Base-by-base conservation (phyloP, 306 rosid genomes). In the Casuarina cunninghamiana region DNA sequence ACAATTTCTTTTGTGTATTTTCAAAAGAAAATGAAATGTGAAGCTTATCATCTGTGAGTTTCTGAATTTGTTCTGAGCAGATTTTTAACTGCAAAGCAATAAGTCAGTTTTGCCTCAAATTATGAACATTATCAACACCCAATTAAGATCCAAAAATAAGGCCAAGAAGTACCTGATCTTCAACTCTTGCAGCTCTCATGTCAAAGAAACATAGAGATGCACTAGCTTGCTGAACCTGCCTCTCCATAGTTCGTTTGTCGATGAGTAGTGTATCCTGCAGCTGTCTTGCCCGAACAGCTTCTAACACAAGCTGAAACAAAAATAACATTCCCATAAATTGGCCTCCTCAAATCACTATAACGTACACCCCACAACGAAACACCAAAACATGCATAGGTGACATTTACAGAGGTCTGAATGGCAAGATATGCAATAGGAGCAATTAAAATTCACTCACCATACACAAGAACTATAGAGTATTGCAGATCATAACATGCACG, bases 231-330 rank as follows among this genome's bases (percentile, higher is more conserved):
- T 91, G 96, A 79, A 86, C 81, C 80, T 93, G 94, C 75, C 80
- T 87, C 69, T 91, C 94, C 81, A 90, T 84, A 44, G 76, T 76
- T 73, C 82, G 73, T 79, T 87, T 93, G 19, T 91, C 97, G 84
- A 87, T 81, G 57, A 87, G 58, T 72, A 90, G 53, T 69, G 87
- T 83, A 80, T 89, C 91, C 53, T 85, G 97, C 80, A 78, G 80
- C 60, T 96, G 98, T 74, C 87, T 88, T 45, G 96, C 90, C 83
- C 86, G 84, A 39, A 89, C 78, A 76, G 98, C 91, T 89, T 96
- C 99, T 82, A 96, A 79, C 77, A 93, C 94, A 86, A 96, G 98
- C 99, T 96, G 89, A 78, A 83, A 73, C 58, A 73, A 73, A 66
- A 54, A 49, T 37, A 67, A 39, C 11, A 42, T 69, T 72, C 5